Conservation (phyloP, 2,329 filamentous ascomycete genomes). For the Scolecobasidium constrictum region DNA sequence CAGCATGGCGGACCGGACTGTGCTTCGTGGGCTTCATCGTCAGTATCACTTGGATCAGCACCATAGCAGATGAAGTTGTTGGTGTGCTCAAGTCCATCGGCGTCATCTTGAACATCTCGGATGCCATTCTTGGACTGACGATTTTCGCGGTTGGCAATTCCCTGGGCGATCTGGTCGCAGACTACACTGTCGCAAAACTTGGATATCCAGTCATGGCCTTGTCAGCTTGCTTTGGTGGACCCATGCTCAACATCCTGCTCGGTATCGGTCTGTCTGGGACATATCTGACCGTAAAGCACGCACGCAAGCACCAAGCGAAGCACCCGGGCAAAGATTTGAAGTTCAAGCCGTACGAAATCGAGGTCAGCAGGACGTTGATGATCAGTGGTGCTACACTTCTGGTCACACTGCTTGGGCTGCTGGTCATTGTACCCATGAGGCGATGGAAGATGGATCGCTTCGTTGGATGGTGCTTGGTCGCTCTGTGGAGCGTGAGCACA, state of each 20-base stretch:
- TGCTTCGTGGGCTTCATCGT: slow-evolving; percentile 88
- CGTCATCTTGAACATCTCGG: slow-evolving; percentile 83
- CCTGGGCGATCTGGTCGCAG: slow-evolving; percentile 83
- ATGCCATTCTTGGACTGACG: slow-evolving; percentile 88
- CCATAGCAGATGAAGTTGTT: slow-evolving; percentile 90
- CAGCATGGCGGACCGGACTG: slow-evolving; percentile 64
- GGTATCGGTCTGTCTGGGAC: slow-evolving; percentile 87
- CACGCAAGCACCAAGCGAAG: slow-evolving; percentile 52
- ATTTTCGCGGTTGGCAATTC: slow-evolving; percentile 96
- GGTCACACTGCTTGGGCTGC: slow-evolving; percentile 63
- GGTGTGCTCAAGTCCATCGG: slow-evolving; percentile 88
- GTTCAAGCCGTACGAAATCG: slow-evolving; percentile 71
- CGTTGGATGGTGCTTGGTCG: slow-evolving; percentile 69
- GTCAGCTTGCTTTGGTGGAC: slow-evolving; percentile 93
- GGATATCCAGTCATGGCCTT: slow-evolving; percentile 95
- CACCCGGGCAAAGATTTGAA: slow-evolving; percentile 54
- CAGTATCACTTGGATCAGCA: slow-evolving; percentile 90
- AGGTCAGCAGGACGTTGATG: slow-evolving; percentile 74
- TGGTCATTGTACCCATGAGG: slow-evolving; percentile 75
- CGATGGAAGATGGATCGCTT: slow-evolving; percentile 69
- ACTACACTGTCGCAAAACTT: slow-evolving; percentile 85
- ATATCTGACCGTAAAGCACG: slow-evolving; percentile 70
- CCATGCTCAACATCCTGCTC: slow-evolving; percentile 93
- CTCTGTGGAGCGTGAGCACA: slow-evolving; percentile 72
- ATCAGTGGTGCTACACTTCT: slow-evolving; percentile 78